These are phyloP conservation scores for Pseudogymnoascus sp. DNA, from an alignment of 2,329 filamentous ascomycete genomes.

Conservation along the genomic window DNA sequence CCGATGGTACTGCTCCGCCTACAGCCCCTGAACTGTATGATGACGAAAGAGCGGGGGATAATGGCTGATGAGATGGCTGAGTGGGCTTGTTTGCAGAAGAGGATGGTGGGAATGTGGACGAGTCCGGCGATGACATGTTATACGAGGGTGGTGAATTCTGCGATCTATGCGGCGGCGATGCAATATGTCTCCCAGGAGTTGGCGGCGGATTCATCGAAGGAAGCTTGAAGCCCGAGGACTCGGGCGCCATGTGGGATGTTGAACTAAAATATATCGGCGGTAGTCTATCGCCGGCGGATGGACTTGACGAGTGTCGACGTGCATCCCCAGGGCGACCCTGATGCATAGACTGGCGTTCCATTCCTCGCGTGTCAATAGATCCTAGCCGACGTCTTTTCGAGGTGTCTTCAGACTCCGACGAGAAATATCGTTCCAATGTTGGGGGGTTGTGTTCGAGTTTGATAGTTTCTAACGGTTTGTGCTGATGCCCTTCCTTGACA, in stretches of 20 bases:
- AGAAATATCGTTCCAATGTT: not conserved
- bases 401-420: not conserved
- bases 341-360: not conserved
- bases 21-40: not conserved
- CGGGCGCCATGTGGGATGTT: constrained; percentile 12
- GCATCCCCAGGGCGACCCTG: not conserved
- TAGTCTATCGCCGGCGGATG: constrained; percentile 18
- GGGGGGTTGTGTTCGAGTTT: not conserved
- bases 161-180: constrained; percentile 26
- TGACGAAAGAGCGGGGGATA: constrained; percentile 23
- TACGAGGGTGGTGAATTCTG: constrained; percentile 25
- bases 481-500: not conserved
- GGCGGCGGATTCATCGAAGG: constrained; percentile 27
- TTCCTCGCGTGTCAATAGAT: not conserved
- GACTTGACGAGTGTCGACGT: constrained; percentile 18
- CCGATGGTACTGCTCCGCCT: constrained; percentile 24
- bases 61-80: constrained; percentile 12
- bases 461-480: not conserved
- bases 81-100: constrained; percentile 18
- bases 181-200: constrained; percentile 24
- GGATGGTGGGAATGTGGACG: constrained; percentile 14
- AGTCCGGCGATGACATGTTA: constrained; percentile 23
- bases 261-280: constrained; percentile 21
- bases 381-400: not conserved
- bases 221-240: constrained; percentile 15